Percentiles rank a stretch among this genome's conserved stretches.
These are phyloP conservation scores for Phytophthora hybrid DNA, from an alignment of 352 stramenopile species.

Conservation along the genomic window DNA sequence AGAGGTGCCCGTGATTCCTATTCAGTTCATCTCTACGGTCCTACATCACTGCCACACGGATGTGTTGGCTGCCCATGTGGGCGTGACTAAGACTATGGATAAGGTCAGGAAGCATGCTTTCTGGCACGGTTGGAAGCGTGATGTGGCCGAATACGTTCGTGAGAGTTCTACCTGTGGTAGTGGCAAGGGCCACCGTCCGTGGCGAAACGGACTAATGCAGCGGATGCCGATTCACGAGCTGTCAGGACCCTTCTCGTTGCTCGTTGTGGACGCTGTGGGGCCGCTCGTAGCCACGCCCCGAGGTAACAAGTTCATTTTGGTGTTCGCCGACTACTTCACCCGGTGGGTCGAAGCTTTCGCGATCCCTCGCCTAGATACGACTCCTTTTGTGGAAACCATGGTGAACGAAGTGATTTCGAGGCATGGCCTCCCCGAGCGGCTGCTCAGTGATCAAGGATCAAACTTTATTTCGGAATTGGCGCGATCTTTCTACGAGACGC, in stretches of 20 bases:
- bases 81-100: no score
- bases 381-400: neutral
- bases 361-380: neutral
- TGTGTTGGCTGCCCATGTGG: no score
- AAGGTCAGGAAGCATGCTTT: no score
- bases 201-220: no score
- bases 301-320: neutral
- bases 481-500: slow-evolving; percentile 3
- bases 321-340: neutral
- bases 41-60: no score
- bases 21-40: no score
- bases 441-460: slow-evolving; percentile 3
- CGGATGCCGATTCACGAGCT: neutral
- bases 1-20: neutral
- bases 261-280: neutral
- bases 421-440: neutral
- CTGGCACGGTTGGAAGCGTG: no score
- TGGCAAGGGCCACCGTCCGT: no score
- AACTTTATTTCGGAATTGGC: slow-evolving; percentile 11
- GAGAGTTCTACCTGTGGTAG: no score
- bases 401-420: neutral
- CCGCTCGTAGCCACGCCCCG: neutral
- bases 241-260: no score
- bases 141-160: no score
- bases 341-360: neutral